Base-by-base conservation (phyloP, 495 filamentous ascomycete genomes). In the Cryomyces minteri region DNA sequence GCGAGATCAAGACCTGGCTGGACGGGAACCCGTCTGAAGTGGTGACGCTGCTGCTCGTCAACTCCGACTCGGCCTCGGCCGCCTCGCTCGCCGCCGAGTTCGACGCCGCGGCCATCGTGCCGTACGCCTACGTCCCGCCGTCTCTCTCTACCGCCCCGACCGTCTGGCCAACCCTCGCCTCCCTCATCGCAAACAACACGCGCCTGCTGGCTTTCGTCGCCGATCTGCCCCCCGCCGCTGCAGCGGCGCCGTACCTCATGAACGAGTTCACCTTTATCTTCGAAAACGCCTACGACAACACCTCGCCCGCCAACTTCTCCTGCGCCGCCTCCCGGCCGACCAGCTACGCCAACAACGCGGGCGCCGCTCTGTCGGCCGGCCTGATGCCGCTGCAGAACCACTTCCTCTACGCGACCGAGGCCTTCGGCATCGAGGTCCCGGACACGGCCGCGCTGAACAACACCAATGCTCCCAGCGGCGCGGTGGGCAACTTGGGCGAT, bases 321-420 rank as follows among this genome's bases (percentile, higher is more conserved):
- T 65, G 62, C 48, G 46, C 36, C n/a, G 49, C 57, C 11, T 41
- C 53, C 43, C 47, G 62, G 5, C 62, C 62, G 4, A 45, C 54
- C 8, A 32, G 46, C 10, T 44, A 58, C 11, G 46, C 31, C 5
- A 48, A 34, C 10, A 31, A 46, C 37, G 44, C 57, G 25, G 11
- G 42, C 5, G 32, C 33, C 5, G 60, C 60, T 5, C 31, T 57
- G n/a, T 5, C 37, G n/a, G 47, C 54, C 1, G 54, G 51, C 36
- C 46, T 51, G 41, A 57, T 65, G 59, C 57, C 60, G 32, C 42
- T 65, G 4, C 56, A 58, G 59, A 65, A 65, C 52, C 62, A 63
- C 55, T 63, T 63, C 45, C 46, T 63, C 9, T 48, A 60, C 50
- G 18, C 34, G 6, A 18, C 39, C 1, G 29, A 51, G 31, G 43